These are phyloP conservation scores for Rubroboletus satanas DNA, from an alignment of 768 basidiomycete genomes.

Conservation along the genomic window DNA sequence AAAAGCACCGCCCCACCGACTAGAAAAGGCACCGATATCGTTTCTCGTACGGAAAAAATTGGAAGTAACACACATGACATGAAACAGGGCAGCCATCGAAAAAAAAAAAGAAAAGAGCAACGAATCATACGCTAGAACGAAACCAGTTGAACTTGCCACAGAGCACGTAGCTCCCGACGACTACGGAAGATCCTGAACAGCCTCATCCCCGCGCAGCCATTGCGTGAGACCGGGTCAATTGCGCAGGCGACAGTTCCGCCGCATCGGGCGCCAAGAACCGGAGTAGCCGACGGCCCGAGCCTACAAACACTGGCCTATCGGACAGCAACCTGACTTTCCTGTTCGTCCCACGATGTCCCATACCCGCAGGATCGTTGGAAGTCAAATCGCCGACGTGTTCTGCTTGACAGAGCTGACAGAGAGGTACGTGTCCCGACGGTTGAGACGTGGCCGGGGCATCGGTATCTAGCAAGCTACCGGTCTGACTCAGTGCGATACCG, in stretches of 20 bases:
- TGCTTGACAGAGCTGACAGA: background rate
- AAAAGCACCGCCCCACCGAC: conserved; percentile 19
- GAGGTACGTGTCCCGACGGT: background rate
- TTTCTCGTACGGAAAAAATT: background rate
- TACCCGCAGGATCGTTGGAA: background rate
- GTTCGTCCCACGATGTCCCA: background rate
- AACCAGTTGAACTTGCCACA: background rate
- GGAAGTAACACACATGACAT: background rate
- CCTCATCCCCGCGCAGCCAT: background rate
- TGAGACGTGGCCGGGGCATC: background rate
- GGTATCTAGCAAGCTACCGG: conserved; percentile 14
- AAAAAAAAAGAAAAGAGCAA: background rate
- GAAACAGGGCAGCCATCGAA: background rate
- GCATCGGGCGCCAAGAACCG: conserved; percentile 1
- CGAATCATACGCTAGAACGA: background rate
- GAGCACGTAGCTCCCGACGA: conserved; percentile 8
- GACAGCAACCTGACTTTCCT: background rate
- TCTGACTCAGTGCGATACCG: conserved; percentile 12
- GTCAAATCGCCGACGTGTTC: background rate
- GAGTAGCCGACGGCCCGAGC: conserved; percentile 8
- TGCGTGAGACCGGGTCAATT: conserved; percentile 1
- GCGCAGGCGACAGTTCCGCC: background rate
- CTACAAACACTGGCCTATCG: conserved; percentile 11
- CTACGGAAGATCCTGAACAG: conserved; percentile 13
- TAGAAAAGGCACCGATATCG: conserved; percentile 1